phyloP scores from a whole-genome alignment of 257 asterid genomes.

The Przewalskia tangutica region DNA sequence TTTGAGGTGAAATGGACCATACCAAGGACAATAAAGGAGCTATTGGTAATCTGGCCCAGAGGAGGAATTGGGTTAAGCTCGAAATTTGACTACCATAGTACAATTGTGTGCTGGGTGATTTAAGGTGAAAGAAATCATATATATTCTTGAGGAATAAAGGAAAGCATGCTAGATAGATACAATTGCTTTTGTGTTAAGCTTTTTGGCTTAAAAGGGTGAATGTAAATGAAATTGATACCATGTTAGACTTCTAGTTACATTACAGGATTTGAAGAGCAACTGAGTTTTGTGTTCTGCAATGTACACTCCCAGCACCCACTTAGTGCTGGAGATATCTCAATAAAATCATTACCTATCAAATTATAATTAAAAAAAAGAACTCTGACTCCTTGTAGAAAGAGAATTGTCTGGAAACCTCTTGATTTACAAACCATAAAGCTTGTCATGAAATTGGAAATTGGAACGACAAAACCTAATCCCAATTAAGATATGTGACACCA shows the following conservation, averaged over 20 bases:
- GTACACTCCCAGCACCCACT: not conserved
- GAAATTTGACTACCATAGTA: not conserved
- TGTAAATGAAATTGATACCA: not conserved
- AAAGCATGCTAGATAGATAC: not conserved
- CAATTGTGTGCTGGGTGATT: not conserved
- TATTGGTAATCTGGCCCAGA: not conserved
- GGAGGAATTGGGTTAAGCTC: not conserved
- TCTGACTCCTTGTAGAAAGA: not conserved
- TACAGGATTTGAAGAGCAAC: not conserved
- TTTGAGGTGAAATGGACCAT: not conserved
- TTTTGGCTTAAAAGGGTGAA: not conserved
- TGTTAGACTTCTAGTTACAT: not conserved
- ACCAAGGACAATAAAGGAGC: not conserved
- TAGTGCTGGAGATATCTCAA: not conserved
- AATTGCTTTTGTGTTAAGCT: not conserved
- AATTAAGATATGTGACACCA: constrained; percentile 3
- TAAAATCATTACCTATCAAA: not conserved
- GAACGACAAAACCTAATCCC: not conserved
- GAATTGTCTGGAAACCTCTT: not conserved
- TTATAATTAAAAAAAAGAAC: not conserved
- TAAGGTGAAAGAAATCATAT: not conserved
- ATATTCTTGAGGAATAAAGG: not conserved
- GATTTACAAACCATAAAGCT: not conserved
- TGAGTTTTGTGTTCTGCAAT: not conserved
- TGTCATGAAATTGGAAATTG: not conserved